phyloP scores from a whole-genome alignment of 257 asterid species.

The Eucommia ulmoides region DNA sequence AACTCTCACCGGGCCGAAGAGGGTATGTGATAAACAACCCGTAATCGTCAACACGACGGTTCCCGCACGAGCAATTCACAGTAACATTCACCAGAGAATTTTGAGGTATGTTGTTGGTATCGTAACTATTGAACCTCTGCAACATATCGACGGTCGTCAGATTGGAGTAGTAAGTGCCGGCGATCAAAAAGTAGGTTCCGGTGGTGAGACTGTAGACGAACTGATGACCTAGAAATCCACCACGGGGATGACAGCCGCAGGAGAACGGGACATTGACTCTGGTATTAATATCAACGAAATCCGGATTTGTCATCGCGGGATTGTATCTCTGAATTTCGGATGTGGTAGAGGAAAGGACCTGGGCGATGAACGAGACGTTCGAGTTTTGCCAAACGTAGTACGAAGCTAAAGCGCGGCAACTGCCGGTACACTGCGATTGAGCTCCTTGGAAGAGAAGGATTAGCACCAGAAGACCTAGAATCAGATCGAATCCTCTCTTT shows the following conservation, averaged over 20 bases:
- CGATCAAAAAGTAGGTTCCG: conserved; percentile 22
- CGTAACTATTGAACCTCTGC: conserved; percentile 33
- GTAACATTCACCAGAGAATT: conserved; percentile 24
- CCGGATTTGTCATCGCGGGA: conserved; percentile 26
- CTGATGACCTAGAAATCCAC: conserved; percentile 42
- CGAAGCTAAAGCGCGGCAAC: conserved; percentile 55
- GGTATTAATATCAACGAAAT: conserved; percentile 16
- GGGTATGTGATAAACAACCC: conserved; percentile 55
- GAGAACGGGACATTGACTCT: conserved; percentile 47
- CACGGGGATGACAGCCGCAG: conserved; percentile 28
- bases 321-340: conserved; percentile 27
- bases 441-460: conserved; percentile 1
- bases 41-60: conserved; percentile 35
- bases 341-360: conserved; percentile 27
- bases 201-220: conserved; percentile 23
- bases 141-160: conserved; percentile 50
- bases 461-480: neutral
- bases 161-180: conserved; percentile 26
- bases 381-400: conserved; percentile 37
- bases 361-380: conserved; percentile 38
- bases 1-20: conserved; percentile 35
- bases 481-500: neutral
- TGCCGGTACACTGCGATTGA: conserved; percentile 25
- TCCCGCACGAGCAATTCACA: conserved; percentile 61
- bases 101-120: conserved; percentile 15